phyloP scores from a whole-genome alignment of 768 basidiomycete species.

The Agrocybe chaxingu region DNA sequence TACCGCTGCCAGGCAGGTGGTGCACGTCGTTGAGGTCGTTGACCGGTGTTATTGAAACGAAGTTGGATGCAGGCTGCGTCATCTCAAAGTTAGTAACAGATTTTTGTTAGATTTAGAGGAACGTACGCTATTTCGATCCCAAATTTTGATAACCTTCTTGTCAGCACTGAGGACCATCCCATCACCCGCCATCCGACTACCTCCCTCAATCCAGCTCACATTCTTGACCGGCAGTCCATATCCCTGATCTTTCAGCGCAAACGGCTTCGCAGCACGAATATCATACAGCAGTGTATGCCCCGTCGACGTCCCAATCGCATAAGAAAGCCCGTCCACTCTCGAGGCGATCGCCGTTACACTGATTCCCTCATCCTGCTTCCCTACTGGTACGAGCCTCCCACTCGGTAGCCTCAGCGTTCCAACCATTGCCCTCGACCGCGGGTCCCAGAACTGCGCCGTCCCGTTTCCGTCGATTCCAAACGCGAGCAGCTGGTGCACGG shows the following conservation, averaged over 20 bases:
- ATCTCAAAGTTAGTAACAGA: no score
- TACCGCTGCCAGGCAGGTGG: slow-evolving; percentile 83
- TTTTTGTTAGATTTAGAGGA: background rate
- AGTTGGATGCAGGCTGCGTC: slow-evolving; percentile 74
- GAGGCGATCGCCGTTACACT: slow-evolving; percentile 85
- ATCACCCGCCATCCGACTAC: slow-evolving; percentile 78
- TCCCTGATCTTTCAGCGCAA: slow-evolving; percentile 93
- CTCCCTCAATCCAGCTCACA: slow-evolving; percentile 88
- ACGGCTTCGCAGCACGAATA: slow-evolving; percentile 78
- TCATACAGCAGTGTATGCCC: slow-evolving; percentile 96
- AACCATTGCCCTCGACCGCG: slow-evolving; percentile 73
- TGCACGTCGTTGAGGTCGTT: slow-evolving; percentile 88
- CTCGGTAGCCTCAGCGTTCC: slow-evolving; percentile 65
- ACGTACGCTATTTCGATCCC: slow-evolving; percentile 83
- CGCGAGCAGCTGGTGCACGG: slow-evolving; percentile 84
- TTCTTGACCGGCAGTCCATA: slow-evolving; percentile 89
- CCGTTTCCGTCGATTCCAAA: slow-evolving; percentile 89
- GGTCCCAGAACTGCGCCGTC: slow-evolving; percentile 95
- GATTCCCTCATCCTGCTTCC: slow-evolving; percentile 31
- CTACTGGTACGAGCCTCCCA: slow-evolving; percentile 43
- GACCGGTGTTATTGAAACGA: slow-evolving; percentile 89
- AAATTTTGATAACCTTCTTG: slow-evolving; percentile 96
- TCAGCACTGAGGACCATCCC: slow-evolving; percentile 91
- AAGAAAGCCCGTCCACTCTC: slow-evolving; percentile 83
- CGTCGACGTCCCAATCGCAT: slow-evolving; percentile 92